Percentiles rank a stretch among this genome's conserved stretches.
These are phyloP conservation scores for Eimeria acervulina DNA, from an alignment of 169 alveolate genomes.

Conservation along the genomic window DNA sequence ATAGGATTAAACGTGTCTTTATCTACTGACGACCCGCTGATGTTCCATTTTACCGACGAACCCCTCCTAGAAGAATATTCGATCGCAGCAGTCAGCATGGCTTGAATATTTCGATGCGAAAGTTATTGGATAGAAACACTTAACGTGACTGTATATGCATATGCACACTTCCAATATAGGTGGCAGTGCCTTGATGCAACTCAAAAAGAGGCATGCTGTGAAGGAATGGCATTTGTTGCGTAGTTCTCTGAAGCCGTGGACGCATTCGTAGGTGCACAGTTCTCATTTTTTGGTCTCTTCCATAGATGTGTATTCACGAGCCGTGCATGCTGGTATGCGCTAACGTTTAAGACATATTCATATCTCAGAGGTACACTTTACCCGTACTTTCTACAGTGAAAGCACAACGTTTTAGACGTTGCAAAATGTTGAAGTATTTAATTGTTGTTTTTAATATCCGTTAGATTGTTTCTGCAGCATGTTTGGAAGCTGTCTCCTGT, in stretches of 20 bases:
- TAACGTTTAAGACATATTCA: too few relatives aligned
- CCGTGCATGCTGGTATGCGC: too few relatives aligned
- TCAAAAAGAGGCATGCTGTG: not conserved
- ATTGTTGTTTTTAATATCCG: not conserved
- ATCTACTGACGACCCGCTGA: conserved; percentile 97
- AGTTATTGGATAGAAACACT: not conserved
- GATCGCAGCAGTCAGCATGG: conserved; percentile 88
- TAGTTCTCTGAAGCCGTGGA: not conserved
- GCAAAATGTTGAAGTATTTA: not conserved
- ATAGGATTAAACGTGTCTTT: conserved; percentile 95
- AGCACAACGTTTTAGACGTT: not conserved
- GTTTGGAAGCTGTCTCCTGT: conserved; percentile 93
- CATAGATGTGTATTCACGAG: not conserved
- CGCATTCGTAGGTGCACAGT: not conserved
- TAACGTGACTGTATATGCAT: not conserved
- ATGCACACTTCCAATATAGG: not conserved
- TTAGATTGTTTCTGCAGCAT: conserved; percentile 85
- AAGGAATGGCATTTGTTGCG: not conserved
- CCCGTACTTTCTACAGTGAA: not conserved
- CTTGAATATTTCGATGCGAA: not conserved
- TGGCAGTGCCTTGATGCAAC: not conserved
- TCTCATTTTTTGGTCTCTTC: not conserved
- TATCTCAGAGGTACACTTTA: too few relatives aligned
- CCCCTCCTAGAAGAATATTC: conserved; percentile 97
- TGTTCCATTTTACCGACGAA: conserved; percentile 95